Base-by-base conservation (phyloP, 177 flowering plant species). In the Tripterygium wilfordii region DNA sequence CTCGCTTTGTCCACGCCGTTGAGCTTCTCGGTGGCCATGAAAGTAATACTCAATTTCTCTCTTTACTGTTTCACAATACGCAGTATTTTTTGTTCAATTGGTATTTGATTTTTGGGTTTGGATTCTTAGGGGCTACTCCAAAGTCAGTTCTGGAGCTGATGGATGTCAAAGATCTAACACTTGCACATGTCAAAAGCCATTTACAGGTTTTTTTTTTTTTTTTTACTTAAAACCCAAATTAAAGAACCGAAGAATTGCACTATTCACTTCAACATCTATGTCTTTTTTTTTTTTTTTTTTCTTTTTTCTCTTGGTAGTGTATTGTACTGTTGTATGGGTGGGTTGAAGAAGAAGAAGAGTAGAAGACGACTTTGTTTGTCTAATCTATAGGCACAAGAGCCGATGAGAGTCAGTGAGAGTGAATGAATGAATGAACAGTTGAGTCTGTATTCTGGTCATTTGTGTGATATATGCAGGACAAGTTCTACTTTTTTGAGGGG, bases 21-120 rank as follows among this genome's bases (percentile, higher is more conserved):
- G 86, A 87, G 57, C 91, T 82, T 22, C 85, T 87, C 17, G 96
- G 96, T 14, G 96, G 96, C 61, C 96, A 87, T 78, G 92, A 87
- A 78, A 83, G 96, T 87, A 70, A 26, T 37, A 19, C 21, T 18
- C 23, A 19, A 29, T 18, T 48, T 22, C 33, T 7, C 24, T 8
- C 33, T 31, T 41, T 26, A 5, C 3, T 6, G n/a, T 3, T 17
- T 7, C 37, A 29, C 32, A 37, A 24, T 0, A 37, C 33, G 19
- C 4, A 37, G 44, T n/a, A 35, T 33, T 9, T n/a, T n/a, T n/a
- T n/a, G n/a, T n/a, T n/a, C n/a, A n/a, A n/a, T n/a, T n/a, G n/a
- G n/a, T 40, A 41, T 10, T 17, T 39, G 2, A 29, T 42, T 21
- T 50, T 10, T n/a, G 46, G 8, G 14, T 16, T 8, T 7, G 21